These are phyloP conservation scores for Aspergillus mulundensis DNA, from an alignment of 495 filamentous ascomycete species.

Conservation along the genomic window DNA sequence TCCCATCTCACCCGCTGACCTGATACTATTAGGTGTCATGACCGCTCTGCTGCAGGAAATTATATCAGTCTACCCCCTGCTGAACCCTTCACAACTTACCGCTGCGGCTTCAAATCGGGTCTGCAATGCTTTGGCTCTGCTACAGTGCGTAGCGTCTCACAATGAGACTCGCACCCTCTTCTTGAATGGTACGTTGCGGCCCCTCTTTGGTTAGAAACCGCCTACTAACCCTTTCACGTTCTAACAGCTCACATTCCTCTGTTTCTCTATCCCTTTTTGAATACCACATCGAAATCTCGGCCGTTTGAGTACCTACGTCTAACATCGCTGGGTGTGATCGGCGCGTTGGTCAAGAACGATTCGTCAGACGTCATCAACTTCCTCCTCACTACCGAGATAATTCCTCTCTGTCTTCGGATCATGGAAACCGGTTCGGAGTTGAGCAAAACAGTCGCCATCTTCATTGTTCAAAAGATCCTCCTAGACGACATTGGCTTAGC, in stretches of 20 bases:
- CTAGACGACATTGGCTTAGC: conserved; percentile 95
- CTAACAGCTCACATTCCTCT: conserved; percentile 89
- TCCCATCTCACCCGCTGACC: conserved; percentile 19
- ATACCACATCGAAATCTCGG: conserved; percentile 96
- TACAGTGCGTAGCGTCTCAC: conserved; percentile 97
- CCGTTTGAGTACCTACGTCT: conserved; percentile 98
- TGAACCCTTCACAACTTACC: conserved; percentile 95
- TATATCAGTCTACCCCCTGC: conserved; percentile 93
- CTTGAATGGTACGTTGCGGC: conserved; percentile 65
- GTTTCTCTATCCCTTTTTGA: conserved; percentile 97
- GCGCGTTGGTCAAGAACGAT: conserved; percentile 97
- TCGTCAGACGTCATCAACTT: conserved; percentile 99
- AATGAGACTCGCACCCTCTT: conserved; percentile 93
- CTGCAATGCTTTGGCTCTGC: conserved; percentile 92
- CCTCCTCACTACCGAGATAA: conserved; percentile 97
- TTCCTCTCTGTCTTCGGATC: conserved; percentile 93
- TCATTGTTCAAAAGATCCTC: conserved; percentile 99
- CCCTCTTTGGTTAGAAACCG: not conserved
- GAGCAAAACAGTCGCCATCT: conserved; percentile 98
- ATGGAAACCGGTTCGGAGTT: conserved; percentile 99
- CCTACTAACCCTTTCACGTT: conserved; percentile 7
- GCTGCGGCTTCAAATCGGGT: conserved; percentile 95
- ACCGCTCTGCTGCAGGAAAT: conserved; percentile 96
- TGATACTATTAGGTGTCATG: conserved; percentile 73
- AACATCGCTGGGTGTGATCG: conserved; percentile 97